A percentile compares a stretch with the other conserved stretches of the same genome.
Evolutionary conservation across 345 rosid genomes (phyloP).

Genomic region (Tarenaya hassleriana): DNA sequence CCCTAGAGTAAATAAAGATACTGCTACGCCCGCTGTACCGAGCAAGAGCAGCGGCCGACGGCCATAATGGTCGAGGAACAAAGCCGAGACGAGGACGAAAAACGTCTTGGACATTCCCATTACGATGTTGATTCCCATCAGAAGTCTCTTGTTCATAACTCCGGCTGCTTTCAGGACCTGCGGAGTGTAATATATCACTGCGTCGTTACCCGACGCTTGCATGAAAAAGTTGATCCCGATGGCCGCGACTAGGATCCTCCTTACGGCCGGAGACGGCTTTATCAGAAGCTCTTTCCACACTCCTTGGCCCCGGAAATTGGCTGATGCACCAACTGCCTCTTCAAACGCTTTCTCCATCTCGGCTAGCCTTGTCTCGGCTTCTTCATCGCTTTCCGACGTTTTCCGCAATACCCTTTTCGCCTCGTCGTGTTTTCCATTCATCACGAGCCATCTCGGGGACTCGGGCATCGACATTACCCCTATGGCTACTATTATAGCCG

Average conservation of each 20-base stretch:
- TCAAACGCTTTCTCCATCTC: slow-evolving; percentile 35
- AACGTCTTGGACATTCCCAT: slow-evolving; percentile 40
- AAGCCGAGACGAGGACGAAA: slow-evolving; percentile 41
- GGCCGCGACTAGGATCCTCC: slow-evolving; percentile 40
- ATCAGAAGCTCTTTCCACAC: slow-evolving; percentile 46
- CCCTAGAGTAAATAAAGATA: slow-evolving; percentile 35
- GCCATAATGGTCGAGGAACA: slow-evolving; percentile 43
- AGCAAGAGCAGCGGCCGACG: slow-evolving; percentile 44
- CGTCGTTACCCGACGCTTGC: slow-evolving; percentile 59
- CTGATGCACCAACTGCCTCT: background rate
- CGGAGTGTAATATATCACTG: slow-evolving; percentile 47
- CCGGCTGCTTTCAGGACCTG: slow-evolving; percentile 46
- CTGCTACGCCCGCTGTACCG: slow-evolving; percentile 40
- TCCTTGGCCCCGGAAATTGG: slow-evolving; percentile 27
- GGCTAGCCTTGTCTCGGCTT: slow-evolving; percentile 34
- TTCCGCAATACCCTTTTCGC: slow-evolving; percentile 38
- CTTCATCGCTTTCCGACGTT: slow-evolving; percentile 31
- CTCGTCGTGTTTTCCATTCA: slow-evolving; percentile 33
- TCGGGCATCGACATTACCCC: slow-evolving; percentile 52
- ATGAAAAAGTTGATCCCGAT: slow-evolving; percentile 57
- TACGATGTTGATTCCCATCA: slow-evolving; percentile 37
- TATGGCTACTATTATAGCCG: slow-evolving; percentile 31
- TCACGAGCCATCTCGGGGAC: slow-evolving; percentile 56
- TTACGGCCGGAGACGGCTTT: slow-evolving; percentile 34
- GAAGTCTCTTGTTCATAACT: slow-evolving; percentile 28